Base-by-base conservation (phyloP, 163 green algal genomes). In the Scenedesmus sp. region DNA sequence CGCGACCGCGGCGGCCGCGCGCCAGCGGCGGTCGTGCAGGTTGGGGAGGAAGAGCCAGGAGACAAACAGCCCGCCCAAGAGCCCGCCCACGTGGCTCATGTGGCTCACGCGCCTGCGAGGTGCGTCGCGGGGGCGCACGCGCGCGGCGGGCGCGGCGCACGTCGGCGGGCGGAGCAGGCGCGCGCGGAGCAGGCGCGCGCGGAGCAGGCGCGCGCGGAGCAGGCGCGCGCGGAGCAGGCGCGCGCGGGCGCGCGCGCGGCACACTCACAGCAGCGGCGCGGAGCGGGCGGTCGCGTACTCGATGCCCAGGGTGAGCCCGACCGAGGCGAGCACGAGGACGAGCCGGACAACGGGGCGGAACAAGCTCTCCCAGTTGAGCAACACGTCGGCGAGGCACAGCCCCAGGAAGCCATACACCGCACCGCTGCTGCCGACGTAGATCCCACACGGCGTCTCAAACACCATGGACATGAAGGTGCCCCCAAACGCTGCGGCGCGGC, bases 381-480 rank as follows among this genome's bases (percentile, higher is more conserved):
- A n/a, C 22, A 83, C 76, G 57, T 86, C 80, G 28, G 73, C 33
- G 26, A 54, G 18, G 33, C 57, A 64, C 34, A 93, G 84, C 42
- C 92, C 92, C 67, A 95, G 60, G 60, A 96, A 80, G 24, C 92
- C 92, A 86, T 95, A 96, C 3, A 91, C 85, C 15, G 84, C 89
- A 14, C 92, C 92, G 33, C 83, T 92, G 33, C 85, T 84, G 31
- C 92, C 92, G 50, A 94, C 89, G 33, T 94, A 88, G 39, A 84
- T 75, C 0, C 62, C 57, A 78, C 92, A 96, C 2, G 70, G 58
- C 69, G 91, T 73, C 84, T 95, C 92, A 60, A 89, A 87, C 0
- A 79, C 85, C 1, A 86, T 88, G 42, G 80, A 90, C 66, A 93
- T 76, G 57, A 93, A 82, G 36, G 82, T 81, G 34, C 81, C 88